A percentile compares a stretch with the other conserved stretches of the same genome.
These are phyloP conservation scores for Cryptosporidium felis DNA, from an alignment of 169 alveolate species.

Conservation along the genomic window DNA sequence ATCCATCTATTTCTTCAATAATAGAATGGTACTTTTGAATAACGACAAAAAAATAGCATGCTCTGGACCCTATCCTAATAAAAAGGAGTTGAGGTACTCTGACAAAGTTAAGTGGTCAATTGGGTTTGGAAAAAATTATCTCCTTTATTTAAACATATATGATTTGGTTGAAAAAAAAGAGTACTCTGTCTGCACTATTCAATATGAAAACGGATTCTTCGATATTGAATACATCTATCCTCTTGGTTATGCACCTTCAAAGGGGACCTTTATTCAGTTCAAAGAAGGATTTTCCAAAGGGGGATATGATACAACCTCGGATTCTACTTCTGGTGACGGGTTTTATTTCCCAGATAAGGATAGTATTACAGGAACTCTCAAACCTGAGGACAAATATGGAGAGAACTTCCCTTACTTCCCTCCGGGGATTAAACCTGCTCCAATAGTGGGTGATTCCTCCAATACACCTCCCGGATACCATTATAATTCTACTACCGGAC, in stretches of 20 bases:
- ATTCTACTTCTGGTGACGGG: background rate
- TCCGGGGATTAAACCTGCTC: constrained; percentile 55
- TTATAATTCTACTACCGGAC: constrained; percentile 34
- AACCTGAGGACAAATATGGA: constrained; percentile 33
- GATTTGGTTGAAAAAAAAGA: too few species aligned
- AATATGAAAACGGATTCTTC: too few species aligned
- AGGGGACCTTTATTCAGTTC: constrained; percentile 2
- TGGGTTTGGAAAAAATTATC: background rate
- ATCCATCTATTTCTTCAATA: background rate
- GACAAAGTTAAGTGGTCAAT: constrained; percentile 35
- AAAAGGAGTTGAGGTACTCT: background rate
- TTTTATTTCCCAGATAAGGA: constrained; percentile 19
- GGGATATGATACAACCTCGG: constrained; percentile 21
- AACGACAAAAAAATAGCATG: background rate
- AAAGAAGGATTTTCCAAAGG: background rate
- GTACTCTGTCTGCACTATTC: too few species aligned
- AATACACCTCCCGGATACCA: constrained; percentile 22
- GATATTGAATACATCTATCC: constrained; percentile 16
- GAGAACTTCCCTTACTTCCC: background rate
- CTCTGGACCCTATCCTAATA: constrained; percentile 37
- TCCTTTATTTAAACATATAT: background rate
- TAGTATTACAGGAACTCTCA: background rate
- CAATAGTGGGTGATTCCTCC: background rate
- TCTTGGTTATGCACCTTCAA: constrained; percentile 36
- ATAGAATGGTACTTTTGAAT: constrained; percentile 25